Conservation (phyloP, 768 basidiomycete species). For the Naganishia vaughanmartiniae region DNA sequence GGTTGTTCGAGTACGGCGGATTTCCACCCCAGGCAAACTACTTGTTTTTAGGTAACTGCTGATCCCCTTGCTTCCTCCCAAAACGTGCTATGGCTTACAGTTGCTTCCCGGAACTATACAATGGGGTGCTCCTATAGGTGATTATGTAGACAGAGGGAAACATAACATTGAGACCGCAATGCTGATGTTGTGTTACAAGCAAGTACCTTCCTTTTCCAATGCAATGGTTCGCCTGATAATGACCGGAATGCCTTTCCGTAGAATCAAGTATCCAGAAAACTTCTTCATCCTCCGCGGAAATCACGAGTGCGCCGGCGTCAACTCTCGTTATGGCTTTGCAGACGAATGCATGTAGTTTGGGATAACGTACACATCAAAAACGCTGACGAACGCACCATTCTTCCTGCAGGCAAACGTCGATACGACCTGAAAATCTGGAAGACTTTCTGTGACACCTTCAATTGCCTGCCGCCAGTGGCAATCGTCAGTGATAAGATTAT, state of each 20-base stretch:
- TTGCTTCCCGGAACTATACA: neutral
- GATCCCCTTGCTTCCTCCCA: neutral
- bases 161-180: conserved; percentile 98
- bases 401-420: conserved; percentile 84
- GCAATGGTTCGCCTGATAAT: neutral
- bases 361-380: neutral
- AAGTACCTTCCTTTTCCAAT: neutral
- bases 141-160: conserved; percentile 99
- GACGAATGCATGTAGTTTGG: conserved; percentile 79
- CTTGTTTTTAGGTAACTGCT: conserved; percentile 73
- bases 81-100: neutral
- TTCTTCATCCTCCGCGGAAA: conserved; percentile 99
- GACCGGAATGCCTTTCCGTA: neutral
- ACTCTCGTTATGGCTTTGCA: conserved; percentile 99
- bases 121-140: conserved; percentile 54
- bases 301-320: conserved; percentile 99
- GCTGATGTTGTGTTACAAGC: conserved; percentile 93
- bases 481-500: conserved; percentile 99
- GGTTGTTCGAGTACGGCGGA: conserved; percentile 97
- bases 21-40: conserved; percentile 99
- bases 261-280: conserved; percentile 99
- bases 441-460: conserved; percentile 99
- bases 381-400: neutral
- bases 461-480: conserved; percentile 96
- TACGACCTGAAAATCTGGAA: conserved; percentile 99